phyloP scores from a whole-genome alignment of 768 basidiomycete species.

The Agaricus subrufescens region DNA sequence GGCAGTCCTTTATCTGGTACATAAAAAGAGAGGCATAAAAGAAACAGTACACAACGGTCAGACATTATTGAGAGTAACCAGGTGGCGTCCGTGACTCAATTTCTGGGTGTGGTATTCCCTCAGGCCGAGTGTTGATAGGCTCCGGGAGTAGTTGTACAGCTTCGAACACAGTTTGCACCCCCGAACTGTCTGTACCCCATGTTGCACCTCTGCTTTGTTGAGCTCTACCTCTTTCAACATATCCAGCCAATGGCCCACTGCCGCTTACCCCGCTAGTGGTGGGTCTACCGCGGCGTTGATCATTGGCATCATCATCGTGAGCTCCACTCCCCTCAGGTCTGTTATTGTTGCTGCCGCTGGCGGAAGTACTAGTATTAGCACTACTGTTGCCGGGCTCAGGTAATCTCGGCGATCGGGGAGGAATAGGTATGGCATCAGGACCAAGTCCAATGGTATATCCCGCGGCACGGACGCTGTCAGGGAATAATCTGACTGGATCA shows the following conservation, averaged over 20 bases:
- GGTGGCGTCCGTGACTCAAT: no score
- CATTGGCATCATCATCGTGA: not conserved
- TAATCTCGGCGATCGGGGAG: not conserved
- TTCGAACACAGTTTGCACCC: not conserved
- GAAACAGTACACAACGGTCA: no score
- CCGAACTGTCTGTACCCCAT: conserved; percentile 7
- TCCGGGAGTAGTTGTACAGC: conserved; percentile 5
- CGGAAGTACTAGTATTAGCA: not conserved
- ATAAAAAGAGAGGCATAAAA: no score
- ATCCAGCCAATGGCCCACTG: not conserved
- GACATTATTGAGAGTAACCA: no score
- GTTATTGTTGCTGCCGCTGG: not conserved
- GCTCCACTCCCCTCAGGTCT: not conserved
- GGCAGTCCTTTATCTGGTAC: no score
- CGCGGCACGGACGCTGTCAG: conserved; percentile 30
- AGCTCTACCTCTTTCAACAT: not conserved
- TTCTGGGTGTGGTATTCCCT: no score
- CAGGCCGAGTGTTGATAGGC: no score
- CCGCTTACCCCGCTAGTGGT: not conserved
- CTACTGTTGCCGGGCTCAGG: not conserved
- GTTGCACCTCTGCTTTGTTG: not conserved
- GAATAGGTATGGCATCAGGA: conserved; percentile 2
- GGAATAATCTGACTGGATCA: conserved; percentile 29
- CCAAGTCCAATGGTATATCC: conserved; percentile 19
- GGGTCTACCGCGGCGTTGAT: not conserved